Conservation (phyloP, 208 protist genomes). For the Acanthamoeba castellanii region DNA sequence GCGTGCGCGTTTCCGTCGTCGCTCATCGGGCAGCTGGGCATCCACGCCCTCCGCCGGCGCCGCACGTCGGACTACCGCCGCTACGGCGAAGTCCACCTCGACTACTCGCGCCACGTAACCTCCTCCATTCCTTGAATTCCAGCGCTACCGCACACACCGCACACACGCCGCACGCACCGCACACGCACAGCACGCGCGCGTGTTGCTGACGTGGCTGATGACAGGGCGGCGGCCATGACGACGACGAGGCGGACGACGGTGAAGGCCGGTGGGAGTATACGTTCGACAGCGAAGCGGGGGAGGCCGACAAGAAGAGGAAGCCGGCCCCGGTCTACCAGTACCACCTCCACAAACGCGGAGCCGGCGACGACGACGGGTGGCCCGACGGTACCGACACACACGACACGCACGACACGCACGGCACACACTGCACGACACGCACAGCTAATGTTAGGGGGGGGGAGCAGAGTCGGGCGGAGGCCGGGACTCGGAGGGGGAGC, state of each 20-base stretch:
- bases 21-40: slow-evolving; percentile 6
- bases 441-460: neutral
- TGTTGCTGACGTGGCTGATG: too few species aligned
- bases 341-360: neutral
- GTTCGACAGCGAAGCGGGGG: neutral
- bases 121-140: neutral
- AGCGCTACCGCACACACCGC: too few species aligned
- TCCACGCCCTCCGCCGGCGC: neutral
- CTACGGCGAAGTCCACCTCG: slow-evolving; percentile 33
- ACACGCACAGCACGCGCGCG: too few species aligned
- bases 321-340: neutral
- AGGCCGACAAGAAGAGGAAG: neutral
- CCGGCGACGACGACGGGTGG: neutral
- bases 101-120: neutral
- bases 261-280: slow-evolving; percentile 1
- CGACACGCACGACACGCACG: neutral
- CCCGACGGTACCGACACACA: neutral
- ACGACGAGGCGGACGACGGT: neutral
- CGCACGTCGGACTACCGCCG: neutral
- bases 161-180: too few species aligned
- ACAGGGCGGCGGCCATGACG: neutral
- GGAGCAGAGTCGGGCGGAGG: neutral
- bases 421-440: neutral
- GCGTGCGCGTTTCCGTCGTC: slow-evolving; percentile 21
- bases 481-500: slow-evolving; percentile 31